A percentile compares a stretch with the other conserved stretches of the same genome.
Conservation (phyloP, 2,329 filamentous ascomycete genomes). For the Monascus ruber region DNA sequence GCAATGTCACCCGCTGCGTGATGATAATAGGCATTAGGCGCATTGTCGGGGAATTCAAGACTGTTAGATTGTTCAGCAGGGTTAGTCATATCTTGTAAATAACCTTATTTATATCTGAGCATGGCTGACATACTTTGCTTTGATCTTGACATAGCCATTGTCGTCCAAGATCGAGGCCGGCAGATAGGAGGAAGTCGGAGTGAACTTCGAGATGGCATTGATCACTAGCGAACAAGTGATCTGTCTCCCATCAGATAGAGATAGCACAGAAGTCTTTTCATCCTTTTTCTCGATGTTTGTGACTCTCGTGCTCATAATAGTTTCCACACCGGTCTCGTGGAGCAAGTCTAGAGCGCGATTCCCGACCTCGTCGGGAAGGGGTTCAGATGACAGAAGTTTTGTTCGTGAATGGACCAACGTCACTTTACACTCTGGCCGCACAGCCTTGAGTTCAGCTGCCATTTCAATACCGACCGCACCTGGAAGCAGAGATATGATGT, state of each 20-base stretch:
- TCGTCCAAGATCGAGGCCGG: conserved; percentile 47
- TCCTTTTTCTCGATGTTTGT: conserved; percentile 27
- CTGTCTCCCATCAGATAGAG: conserved; percentile 49
- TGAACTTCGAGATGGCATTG: conserved; percentile 54
- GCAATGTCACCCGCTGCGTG: conserved; percentile 61
- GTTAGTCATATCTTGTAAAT: neutral
- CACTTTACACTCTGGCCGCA: conserved; percentile 54
- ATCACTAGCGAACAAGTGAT: conserved; percentile 55
- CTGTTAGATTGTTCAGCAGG: conserved; percentile 19
- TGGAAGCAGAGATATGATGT: conserved; percentile 14
- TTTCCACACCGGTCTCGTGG: conserved; percentile 51
- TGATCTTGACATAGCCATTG: conserved; percentile 56
- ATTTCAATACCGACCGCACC: conserved; percentile 73
- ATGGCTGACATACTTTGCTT: conserved; percentile 36
- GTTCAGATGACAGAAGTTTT: conserved; percentile 61
- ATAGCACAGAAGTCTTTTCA: conserved; percentile 35
- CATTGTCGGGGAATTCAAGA: conserved; percentile 42
- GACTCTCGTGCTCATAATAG: conserved; percentile 52
- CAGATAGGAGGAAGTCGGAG: conserved; percentile 53
- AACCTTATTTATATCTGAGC: neutral
- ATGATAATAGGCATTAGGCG: conserved; percentile 50
- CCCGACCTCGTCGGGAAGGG: conserved; percentile 58
- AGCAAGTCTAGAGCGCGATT: conserved; percentile 44
- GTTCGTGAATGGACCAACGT: conserved; percentile 63
- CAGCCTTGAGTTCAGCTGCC: conserved; percentile 62